Evolutionary conservation across 1,284 basidiomycete genomes (phyloP).

Genomic region (Boletus austroedulis): DNA sequence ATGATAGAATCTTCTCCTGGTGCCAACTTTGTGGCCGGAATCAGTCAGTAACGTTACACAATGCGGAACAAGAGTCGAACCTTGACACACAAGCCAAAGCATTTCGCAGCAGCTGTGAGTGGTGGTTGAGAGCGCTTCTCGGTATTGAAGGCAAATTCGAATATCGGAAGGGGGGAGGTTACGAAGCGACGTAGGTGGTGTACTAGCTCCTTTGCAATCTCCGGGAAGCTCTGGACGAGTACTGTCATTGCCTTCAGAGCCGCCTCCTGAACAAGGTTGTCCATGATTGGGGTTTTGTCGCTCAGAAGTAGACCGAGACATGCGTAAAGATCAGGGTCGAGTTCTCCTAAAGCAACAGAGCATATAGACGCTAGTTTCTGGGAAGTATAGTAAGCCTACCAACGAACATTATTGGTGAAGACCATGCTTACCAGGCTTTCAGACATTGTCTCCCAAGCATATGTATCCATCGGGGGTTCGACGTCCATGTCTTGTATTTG

Average conservation of each 20-base stretch:
- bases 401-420: neutral
- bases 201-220: constrained; percentile 75
- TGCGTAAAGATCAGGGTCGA: constrained; percentile 70
- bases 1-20: constrained; percentile 89
- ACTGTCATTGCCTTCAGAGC: constrained; percentile 80
- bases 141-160: constrained; percentile 80
- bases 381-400: neutral
- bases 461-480: constrained; percentile 76
- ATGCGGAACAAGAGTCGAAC: constrained; percentile 39
- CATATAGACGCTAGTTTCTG: constrained; percentile 89
- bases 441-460: constrained; percentile 84
- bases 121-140: constrained; percentile 74
- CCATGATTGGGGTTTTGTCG: constrained; percentile 76
- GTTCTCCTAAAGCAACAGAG: constrained; percentile 67
- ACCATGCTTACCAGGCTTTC: constrained; percentile 61
- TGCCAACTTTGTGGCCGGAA: constrained; percentile 55
- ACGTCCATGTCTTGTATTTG: constrained; percentile 79
- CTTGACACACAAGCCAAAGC: constrained; percentile 86
- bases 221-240: constrained; percentile 82
- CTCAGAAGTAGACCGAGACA: constrained; percentile 77
- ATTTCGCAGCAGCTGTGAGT: constrained; percentile 83
- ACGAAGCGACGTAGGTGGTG: constrained; percentile 85
- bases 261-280: constrained; percentile 81
- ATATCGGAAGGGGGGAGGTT: constrained; percentile 83
- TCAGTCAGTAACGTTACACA: neutral